Base-by-base conservation (phyloP, 345 rosid genomes). In the Xanthoceras sorbifolium region DNA sequence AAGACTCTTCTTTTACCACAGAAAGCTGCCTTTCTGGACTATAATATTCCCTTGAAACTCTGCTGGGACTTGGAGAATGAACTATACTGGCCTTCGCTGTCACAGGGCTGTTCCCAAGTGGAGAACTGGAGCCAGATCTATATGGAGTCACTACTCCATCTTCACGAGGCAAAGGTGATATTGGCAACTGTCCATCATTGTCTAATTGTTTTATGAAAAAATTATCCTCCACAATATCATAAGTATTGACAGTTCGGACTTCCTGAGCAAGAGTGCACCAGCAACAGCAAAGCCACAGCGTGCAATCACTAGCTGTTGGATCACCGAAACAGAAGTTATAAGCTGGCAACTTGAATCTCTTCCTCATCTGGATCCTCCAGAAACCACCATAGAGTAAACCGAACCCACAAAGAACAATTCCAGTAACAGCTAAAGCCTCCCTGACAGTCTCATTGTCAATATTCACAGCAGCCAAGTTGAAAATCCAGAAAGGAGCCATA, bases 241-340 rank as follows among this genome's bases (percentile, higher is more conserved):
- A 91, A 31, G 88, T 74, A 82, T 91, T 90, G 25, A 89, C 96
- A 6, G 99, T 91, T 59, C 97, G 81, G 38, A 89, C 97, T 83
- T 95, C 98, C 83, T 93, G 99, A 25, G 99, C 98, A 69, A 95
- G 91, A 31, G 97, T 77, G 75, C 99, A 93, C 98, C 98, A 93
- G 60, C 92, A 95, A 80, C 99, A 93, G 81, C 78, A 93, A 15
- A 91, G 86, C 99, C 99, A 95, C 22, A 93, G 84, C 0, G 88
- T 71, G 69, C 97, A 95, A 78, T 95, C 99, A 3, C 92, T 76
- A 62, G 84, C 64, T 8, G 78, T 83, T 0, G 93, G 84, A 54
- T 81, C 70, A 5, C 96, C 93, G 1, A 78, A 93, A 61, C 99
- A 93, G 82, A 91, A 95, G 60, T 86, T 78, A 73, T 89, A 95